These are phyloP conservation scores for Gymnopilus dilepis DNA, from an alignment of 768 basidiomycete species.

Conservation along the genomic window DNA sequence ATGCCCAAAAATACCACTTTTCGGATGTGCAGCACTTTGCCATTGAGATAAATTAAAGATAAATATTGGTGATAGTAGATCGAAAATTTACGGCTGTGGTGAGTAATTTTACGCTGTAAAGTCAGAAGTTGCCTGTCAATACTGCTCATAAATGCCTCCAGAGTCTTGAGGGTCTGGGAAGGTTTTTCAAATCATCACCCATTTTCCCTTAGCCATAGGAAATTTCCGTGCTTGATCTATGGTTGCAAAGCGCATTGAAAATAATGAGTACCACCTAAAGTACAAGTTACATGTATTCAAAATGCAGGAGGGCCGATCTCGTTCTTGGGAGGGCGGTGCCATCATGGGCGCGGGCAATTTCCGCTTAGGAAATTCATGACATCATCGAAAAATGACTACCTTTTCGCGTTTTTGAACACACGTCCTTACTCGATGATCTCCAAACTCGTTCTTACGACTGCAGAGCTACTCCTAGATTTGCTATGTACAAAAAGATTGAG, in stretches of 20 bases:
- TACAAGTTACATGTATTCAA: neutral
- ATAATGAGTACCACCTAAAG: neutral
- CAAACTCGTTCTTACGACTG: neutral
- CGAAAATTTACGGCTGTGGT: neutral
- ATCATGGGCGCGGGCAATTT: neutral
- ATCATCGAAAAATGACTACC: neutral
- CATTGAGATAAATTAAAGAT: neutral
- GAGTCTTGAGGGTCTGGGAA: neutral
- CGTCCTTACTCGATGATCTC: too few relatives aligned
- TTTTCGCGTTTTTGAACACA: neutral
- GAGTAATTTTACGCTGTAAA: neutral
- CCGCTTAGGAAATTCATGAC: neutral
- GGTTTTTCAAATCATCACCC: neutral
- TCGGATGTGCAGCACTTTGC: neutral
- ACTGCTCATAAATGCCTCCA: neutral
- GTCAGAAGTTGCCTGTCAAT: neutral
- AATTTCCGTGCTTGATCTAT: neutral
- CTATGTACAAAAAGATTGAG: neutral
- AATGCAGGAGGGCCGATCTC: neutral
- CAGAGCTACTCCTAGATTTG: neutral
- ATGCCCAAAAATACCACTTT: neutral
- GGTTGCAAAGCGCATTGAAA: neutral
- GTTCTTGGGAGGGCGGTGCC: neutral
- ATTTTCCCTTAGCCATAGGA: neutral
- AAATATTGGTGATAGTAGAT: neutral